Evolutionary conservation across 257 asterid genomes (phyloP).

Genomic region (Jacaranda copaia): DNA sequence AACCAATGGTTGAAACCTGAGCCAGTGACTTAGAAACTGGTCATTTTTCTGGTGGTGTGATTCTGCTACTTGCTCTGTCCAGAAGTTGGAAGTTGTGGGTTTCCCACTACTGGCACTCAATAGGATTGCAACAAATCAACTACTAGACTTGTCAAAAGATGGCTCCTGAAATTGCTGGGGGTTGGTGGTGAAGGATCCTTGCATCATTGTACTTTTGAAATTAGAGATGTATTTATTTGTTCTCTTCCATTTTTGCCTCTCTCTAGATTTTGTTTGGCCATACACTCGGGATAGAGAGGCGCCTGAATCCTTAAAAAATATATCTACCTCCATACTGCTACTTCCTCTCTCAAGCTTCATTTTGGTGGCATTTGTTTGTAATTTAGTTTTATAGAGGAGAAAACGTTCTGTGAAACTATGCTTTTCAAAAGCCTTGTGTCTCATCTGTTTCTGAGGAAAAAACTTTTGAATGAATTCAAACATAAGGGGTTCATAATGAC

Average conservation of each 20-base stretch:
- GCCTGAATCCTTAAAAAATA: neutral
- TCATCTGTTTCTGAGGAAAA: neutral
- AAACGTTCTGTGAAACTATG: neutral
- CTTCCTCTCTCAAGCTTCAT: neutral
- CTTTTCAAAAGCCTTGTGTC: neutral
- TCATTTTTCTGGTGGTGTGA: constrained; percentile 9
- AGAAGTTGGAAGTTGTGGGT: constrained; percentile 3
- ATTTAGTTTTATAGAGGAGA: constrained; percentile 20
- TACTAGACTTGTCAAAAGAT: constrained; percentile 21
- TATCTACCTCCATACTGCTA: neutral
- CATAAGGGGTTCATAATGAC: too few species aligned
- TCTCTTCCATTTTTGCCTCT: constrained; percentile 16
- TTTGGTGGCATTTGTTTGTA: constrained; percentile 21
- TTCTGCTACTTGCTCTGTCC: neutral
- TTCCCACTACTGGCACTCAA: constrained; percentile 1
- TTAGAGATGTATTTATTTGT: neutral
- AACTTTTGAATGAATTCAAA: too few species aligned
- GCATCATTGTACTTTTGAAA: neutral
- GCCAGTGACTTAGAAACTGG: neutral
- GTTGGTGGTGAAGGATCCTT: constrained; percentile 2
- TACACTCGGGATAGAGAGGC: neutral
- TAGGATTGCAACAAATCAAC: neutral
- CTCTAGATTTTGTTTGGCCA: constrained; percentile 10
- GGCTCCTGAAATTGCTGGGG: neutral
- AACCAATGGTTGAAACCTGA: constrained; percentile 94